A percentile compares a stretch with the other conserved stretches of the same genome.
Conservation (phyloP, 768 basidiomycete genomes). For the Crassisporium funariophilum region DNA sequence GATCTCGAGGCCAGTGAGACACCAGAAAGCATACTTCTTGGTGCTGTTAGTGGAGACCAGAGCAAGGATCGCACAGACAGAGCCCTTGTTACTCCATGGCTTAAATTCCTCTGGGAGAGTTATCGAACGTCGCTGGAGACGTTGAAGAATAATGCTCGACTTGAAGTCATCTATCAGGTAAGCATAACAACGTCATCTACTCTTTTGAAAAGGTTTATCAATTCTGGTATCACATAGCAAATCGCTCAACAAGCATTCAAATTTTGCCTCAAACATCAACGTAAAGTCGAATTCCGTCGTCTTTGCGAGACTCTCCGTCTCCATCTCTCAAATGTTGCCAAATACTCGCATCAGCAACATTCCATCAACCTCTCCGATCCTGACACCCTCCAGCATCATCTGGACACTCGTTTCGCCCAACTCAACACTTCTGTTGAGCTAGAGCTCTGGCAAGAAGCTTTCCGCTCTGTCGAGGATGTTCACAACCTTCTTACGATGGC, state of each 20-base stretch:
- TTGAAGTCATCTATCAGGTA: conserved; percentile 94
- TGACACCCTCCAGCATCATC: conserved; percentile 92
- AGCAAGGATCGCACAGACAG: conserved; percentile 94
- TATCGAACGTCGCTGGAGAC: conserved; percentile 96
- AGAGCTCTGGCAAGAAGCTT: conserved; percentile 98
- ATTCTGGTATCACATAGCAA: conserved; percentile 51
- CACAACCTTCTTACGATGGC: conserved; percentile 93
- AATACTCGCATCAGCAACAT: conserved; percentile 92
- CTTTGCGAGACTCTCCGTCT: conserved; percentile 95
- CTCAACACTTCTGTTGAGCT: conserved; percentile 96
- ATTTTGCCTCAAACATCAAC: conserved; percentile 91
- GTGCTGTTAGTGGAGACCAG: conserved; percentile 87
- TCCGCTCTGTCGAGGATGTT: conserved; percentile 97
- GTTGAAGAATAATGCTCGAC: conserved; percentile 90
- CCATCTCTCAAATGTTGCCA: conserved; percentile 91
- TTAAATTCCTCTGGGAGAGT: conserved; percentile 99
- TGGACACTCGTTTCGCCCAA: conserved; percentile 96
- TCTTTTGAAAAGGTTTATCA: conserved; percentile 6
- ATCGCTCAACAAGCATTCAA: conserved; percentile 97
- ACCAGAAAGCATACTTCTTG: conserved; percentile 87
- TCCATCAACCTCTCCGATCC: conserved; percentile 95
- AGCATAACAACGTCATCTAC: conserved; percentile 22
- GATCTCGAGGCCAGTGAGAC: conserved; percentile 96
- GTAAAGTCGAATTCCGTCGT: conserved; percentile 96
- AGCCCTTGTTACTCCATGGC: conserved; percentile 94